Percentiles rank a stretch among this genome's conserved stretches.
Evolutionary conservation across 2,329 filamentous ascomycete species (phyloP).

Genomic region (Trichophaea hybrida): DNA sequence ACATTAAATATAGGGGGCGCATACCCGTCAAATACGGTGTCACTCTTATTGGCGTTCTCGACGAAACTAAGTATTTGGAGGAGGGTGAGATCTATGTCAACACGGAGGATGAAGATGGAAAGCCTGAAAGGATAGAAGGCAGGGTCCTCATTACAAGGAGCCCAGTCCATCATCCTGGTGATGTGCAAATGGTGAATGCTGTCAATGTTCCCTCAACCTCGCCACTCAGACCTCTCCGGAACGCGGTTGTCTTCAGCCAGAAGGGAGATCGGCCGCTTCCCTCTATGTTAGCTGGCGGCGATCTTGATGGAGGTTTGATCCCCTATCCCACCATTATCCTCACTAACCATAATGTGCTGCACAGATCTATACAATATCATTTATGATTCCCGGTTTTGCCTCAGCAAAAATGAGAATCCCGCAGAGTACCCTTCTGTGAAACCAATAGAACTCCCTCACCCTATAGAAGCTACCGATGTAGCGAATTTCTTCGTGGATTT

Average conservation of each 20-base stretch:
- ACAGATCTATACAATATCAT: conserved; percentile 63
- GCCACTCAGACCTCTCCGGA: conserved; percentile 47
- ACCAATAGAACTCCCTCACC: conserved; percentile 45
- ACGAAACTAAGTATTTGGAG: conserved; percentile 55
- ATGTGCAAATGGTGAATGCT: conserved; percentile 53
- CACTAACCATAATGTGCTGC: not conserved
- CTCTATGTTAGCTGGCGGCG: conserved; percentile 64
- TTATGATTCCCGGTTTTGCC: conserved; percentile 46
- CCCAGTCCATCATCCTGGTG: conserved; percentile 67
- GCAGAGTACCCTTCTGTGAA: conserved; percentile 53
- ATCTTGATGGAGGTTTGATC: conserved; percentile 49
- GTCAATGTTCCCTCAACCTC: conserved; percentile 46
- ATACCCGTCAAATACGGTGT: conserved; percentile 56
- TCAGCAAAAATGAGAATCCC: conserved; percentile 37
- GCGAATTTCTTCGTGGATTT: conserved; percentile 68
- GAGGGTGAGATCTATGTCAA: conserved; percentile 56
- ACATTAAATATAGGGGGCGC: conserved; percentile 63
- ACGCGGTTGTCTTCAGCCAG: conserved; percentile 67
- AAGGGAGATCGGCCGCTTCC: conserved; percentile 58
- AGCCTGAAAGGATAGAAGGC: conserved; percentile 27
- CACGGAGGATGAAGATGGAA: conserved; percentile 34
- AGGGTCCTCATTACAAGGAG: conserved; percentile 57
- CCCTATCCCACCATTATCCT: not conserved
- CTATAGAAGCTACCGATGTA: conserved; percentile 52
- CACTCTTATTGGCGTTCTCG: conserved; percentile 73